Evolutionary conservation across 2,329 filamentous ascomycete genomes (phyloP), one percentile per base, ranked within the genome.

Genomic region (Epichloe uncinata): DNA sequence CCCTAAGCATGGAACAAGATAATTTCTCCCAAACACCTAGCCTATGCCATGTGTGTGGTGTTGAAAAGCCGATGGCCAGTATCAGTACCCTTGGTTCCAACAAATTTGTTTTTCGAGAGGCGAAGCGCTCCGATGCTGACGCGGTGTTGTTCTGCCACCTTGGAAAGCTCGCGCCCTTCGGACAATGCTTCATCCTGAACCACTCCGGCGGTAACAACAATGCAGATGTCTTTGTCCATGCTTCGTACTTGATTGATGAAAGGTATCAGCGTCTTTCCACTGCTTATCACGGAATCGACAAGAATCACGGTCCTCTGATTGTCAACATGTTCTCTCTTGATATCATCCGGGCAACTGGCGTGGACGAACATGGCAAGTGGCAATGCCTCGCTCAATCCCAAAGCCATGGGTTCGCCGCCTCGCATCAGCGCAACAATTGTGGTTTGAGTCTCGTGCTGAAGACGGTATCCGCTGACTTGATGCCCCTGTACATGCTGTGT

Each of bases 201-300:
- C 5, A 82, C 77, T 0, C 74, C 74, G 4, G 77, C 70, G 33
- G 81, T 67, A 0, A 81, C 65, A 1, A 80, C 64, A 44, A 83
- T 72, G n/a, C 62, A 65, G 37, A 77, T 60, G 4, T 52, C 55
- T 0, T 58, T 33, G 50, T 69, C 22, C 0, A 75, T 45, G 0
- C 50, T 53, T 5, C 72, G 70, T n/a, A 82, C 62, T 18, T 65
- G 69, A 26, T 66, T 34, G 15, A 78, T 62, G 55, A 78, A 80
- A 2, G 72, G 58, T 1, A 71, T 51, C 5, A 79, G 57, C 0
- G 73, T 70, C 47, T 68, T 69, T 4, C 79, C 77, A 15, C 57
- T 78, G 53, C 83, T 81, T n/a, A 82, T 61, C 1, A 82, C 77
- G 0, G 74, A 78, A 57, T 82, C 80, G 1, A 82, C 77, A 3